Base-by-base conservation (phyloP, 2,329 filamentous ascomycete species). In the Fusarium subtropicale region DNA sequence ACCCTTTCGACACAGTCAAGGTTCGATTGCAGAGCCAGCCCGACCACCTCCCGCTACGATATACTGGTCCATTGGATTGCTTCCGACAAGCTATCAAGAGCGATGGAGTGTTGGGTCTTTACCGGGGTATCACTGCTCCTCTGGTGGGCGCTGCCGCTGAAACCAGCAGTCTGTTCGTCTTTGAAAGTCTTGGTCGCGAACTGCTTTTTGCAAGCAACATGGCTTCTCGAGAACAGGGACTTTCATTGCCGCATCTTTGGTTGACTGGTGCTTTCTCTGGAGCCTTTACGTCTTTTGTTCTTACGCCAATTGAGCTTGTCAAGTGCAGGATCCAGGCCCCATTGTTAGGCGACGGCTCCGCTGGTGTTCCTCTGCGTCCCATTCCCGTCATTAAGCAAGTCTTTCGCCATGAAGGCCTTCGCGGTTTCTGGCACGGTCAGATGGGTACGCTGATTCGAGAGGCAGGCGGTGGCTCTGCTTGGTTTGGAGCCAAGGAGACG, bases 291-390 rank as follows among this genome's bases (percentile, higher is more conserved):
- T 97, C 93, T 0, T 86, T 97, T 48, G 89, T 97, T 33, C 88
- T 99, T 66, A 99, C 96, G 1, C 96, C 96, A 0, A 93, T 99
- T 71, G 96, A 99, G 81, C 88, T 99, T 54, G 92, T 99, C 77
- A 99, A 99, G 82, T 99, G 96, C 87, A 97, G 96, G 81, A 97
- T 99, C 82, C 96, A 99, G 79, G 94, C 95, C 1, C 93, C 86
- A 12, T 76, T 74, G 18, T 77, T 81, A 2, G 76, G 79, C 4
- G 80, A 81, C 26, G 83, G 83, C 24, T 78, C 77, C 26, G 76
- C 75, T 4, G 79, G 79, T 5, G 83, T 82, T 15, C 81, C 86
- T 5, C 85, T 92, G 7, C 87, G 87, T 1, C 91, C 94, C 1
- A 76, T 92, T 15, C 81, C 87, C 7, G 89, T 97, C 42, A 91